phyloP scores from a whole-genome alignment of 192 early-diverging fungal species.

The Diversispora eburnea region DNA sequence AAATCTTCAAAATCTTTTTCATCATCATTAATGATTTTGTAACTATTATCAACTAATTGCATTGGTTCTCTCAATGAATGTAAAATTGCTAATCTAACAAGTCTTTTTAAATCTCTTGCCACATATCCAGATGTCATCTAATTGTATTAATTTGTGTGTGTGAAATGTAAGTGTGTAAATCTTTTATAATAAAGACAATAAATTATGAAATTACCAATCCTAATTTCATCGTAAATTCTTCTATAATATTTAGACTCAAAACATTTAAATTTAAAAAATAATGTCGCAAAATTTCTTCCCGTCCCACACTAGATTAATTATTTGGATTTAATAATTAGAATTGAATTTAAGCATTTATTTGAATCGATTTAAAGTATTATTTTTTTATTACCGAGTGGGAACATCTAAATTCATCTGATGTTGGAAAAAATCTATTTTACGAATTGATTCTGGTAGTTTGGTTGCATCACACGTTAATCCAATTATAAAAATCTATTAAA shows the following conservation, averaged over 20 bases:
- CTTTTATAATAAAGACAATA: not conserved
- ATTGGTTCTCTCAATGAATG: conserved; percentile 25
- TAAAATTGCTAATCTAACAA: conserved; percentile 41
- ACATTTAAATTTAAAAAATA: too few relatives aligned
- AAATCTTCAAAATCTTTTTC: conserved; percentile 3
- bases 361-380: not conserved
- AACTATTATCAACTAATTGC: not conserved
- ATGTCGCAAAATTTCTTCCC: too few relatives aligned
- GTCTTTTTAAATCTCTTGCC: conserved; percentile 45
- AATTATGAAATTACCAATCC: not conserved
- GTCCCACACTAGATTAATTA: too few relatives aligned
- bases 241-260: too few relatives aligned
- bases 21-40: too few relatives aligned
- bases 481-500: conserved; percentile 41
- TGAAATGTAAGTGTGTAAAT: not conserved
- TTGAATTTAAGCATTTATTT: not conserved
- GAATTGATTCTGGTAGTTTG: conserved; percentile 39
- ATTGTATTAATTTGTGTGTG: not conserved
- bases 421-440: conserved; percentile 36
- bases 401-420: conserved; percentile 39
- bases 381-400: conserved; percentile 40
- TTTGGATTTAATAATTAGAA: not conserved
- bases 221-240: conserved; percentile 6
- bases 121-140: conserved; percentile 63
- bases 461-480: conserved; percentile 36